phyloP scores from a whole-genome alignment of 805 yeast genomes.

The Cyberlindnera samutprakarnensis region DNA sequence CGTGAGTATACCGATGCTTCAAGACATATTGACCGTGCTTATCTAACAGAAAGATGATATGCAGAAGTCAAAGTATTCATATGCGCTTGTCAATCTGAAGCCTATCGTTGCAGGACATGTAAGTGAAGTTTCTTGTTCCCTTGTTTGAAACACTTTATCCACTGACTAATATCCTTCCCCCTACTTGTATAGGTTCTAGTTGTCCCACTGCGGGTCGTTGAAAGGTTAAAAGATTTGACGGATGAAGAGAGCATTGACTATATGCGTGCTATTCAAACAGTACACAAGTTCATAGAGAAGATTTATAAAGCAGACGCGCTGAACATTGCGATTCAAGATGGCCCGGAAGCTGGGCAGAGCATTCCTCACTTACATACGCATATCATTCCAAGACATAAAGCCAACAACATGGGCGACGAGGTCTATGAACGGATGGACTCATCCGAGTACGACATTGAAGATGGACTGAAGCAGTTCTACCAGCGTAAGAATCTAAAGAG shows the following conservation, averaged over 20 bases:
- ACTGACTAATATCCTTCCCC: constrained; percentile 2
- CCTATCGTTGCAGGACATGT: constrained; percentile 93
- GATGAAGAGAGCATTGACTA: constrained; percentile 71
- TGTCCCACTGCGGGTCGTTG: constrained; percentile 69
- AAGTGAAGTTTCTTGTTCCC: constrained; percentile 3
- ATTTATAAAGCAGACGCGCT: constrained; percentile 73
- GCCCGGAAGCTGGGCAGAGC: constrained; percentile 93
- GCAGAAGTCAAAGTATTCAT: constrained; percentile 57
- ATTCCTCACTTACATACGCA: constrained; percentile 95
- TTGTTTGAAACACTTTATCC: constrained; percentile 2
- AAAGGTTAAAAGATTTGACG: constrained; percentile 61
- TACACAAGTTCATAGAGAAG: constrained; percentile 59
- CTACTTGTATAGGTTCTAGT: constrained; percentile 50
- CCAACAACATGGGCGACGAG: constrained; percentile 58
- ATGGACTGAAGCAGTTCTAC: constrained; percentile 23
- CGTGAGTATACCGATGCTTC: too few relatives aligned
- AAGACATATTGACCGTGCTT: too few relatives aligned
- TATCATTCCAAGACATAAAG: constrained; percentile 71
- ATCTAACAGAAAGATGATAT: constrained; percentile 12
- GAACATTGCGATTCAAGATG: constrained; percentile 93
- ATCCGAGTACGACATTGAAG: constrained; percentile 38
- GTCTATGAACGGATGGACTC: constrained; percentile 60
- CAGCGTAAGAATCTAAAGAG: constrained; percentile 23
- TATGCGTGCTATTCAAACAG: constrained; percentile 63
- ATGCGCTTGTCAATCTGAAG: constrained; percentile 82